These are phyloP conservation scores for Aurantiochytrium sp. DNA, from an alignment of 108 stramenopile species.

Conservation along the genomic window DNA sequence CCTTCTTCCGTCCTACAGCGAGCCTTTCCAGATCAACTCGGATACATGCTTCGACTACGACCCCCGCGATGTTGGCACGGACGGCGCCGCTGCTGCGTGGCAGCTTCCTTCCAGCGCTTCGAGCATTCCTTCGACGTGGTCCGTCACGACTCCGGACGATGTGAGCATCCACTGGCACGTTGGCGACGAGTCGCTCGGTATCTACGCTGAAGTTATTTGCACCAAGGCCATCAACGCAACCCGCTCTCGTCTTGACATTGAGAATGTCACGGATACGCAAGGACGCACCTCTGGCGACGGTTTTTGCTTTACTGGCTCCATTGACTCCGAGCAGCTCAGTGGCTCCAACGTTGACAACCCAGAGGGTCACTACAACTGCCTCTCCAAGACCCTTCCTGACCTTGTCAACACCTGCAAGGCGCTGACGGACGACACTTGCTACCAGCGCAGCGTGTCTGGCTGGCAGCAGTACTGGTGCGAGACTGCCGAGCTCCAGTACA, in stretches of 20 bases:
- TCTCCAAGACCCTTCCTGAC: background rate
- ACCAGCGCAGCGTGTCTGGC: background rate
- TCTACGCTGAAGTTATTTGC: background rate
- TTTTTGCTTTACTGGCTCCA: background rate
- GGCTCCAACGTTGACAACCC: background rate
- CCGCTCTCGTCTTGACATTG: background rate
- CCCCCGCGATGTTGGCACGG: background rate
- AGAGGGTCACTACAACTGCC: background rate
- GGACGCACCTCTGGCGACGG: background rate
- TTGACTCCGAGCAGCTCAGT: background rate
- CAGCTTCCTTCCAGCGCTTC: background rate
- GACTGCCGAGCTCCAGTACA: background rate
- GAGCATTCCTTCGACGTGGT: background rate
- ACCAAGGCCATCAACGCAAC: background rate
- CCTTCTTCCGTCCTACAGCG: background rate
- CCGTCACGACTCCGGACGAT: background rate
- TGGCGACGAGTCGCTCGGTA: background rate
- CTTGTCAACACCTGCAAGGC: conserved; percentile 1
- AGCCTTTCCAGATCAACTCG: background rate
- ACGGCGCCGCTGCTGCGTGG: background rate
- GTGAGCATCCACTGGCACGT: background rate
- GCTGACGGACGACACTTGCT: background rate
- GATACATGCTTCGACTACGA: conserved; percentile 10
- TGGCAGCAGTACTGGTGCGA: background rate
- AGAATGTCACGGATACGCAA: background rate